Evolutionary conservation across 805 yeast genomes (phyloP).

Genomic region (Saccharomycopsis javanensis): DNA sequence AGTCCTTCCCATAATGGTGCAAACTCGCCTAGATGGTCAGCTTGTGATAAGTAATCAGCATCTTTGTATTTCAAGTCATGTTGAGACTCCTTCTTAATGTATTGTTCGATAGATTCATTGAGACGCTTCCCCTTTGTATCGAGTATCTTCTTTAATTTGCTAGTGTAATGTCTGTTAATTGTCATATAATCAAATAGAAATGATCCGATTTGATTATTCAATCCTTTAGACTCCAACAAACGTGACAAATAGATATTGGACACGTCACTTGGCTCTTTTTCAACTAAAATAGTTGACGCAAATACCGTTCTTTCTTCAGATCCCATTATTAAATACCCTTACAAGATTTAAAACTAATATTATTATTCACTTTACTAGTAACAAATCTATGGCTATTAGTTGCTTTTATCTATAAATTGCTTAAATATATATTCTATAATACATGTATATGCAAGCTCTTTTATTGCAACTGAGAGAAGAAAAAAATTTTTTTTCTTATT

Average conservation of each 20-base stretch:
- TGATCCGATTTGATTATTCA: constrained; percentile 36
- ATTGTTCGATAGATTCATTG: constrained; percentile 16
- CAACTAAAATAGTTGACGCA: constrained; percentile 17
- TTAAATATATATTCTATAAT: no score
- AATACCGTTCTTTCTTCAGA: constrained; percentile 17
- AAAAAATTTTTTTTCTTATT: neutral
- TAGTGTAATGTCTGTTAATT: constrained; percentile 22
- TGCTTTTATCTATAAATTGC: no score
- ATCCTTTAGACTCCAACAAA: constrained; percentile 28
- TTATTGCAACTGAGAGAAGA: no score
- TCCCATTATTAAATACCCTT: neutral
- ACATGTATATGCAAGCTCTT: no score
- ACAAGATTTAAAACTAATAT: no score
- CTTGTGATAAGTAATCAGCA: constrained; percentile 1
- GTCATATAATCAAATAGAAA: constrained; percentile 40
- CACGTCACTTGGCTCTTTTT: constrained; percentile 13
- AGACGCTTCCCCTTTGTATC: constrained; percentile 18
- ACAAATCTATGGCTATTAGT: no score
- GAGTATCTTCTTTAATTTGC: constrained; percentile 14
- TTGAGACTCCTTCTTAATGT: constrained; percentile 16
- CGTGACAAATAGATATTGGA: constrained; percentile 14
- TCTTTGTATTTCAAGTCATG: constrained; percentile 12
- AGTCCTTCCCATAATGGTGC: constrained; percentile 16
- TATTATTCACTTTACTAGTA: no score
- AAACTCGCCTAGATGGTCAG: constrained; percentile 17